phyloP scores from a whole-genome alignment of 176 grass and related monocot species.

The Saccharum officinarum region DNA sequence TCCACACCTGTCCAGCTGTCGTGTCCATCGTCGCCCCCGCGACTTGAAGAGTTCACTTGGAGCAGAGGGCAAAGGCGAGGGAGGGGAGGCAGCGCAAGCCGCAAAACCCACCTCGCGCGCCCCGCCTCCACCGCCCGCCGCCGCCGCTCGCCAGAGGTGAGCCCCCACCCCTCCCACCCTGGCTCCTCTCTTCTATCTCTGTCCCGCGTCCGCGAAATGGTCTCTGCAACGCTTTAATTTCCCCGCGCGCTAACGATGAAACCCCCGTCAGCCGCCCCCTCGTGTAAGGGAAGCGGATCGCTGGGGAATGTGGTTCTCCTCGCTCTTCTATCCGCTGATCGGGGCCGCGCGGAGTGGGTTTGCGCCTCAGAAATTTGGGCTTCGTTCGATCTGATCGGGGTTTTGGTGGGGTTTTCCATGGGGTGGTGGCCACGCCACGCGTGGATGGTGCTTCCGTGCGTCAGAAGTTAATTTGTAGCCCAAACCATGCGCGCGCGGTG shows the following conservation, averaged over 20 bases:
- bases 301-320: background rate
- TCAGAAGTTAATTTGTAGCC: background rate
- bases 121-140: background rate
- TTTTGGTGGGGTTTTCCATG: background rate
- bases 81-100: background rate
- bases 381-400: background rate
- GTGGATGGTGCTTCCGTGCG: background rate
- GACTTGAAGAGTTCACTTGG: too few relatives aligned
- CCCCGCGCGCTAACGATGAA: background rate
- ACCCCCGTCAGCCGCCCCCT: background rate
- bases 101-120: background rate
- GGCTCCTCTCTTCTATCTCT: too few relatives aligned
- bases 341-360: background rate
- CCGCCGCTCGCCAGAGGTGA: constrained; percentile 1
- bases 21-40: background rate
- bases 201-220: background rate
- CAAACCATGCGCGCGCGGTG: background rate
- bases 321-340: background rate
- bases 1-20: background rate
- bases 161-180: background rate
- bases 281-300: background rate
- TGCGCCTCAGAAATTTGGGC: background rate
- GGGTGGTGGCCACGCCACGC: background rate
- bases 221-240: background rate
- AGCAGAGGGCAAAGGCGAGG: background rate